These are phyloP conservation scores for Trametes cinnabarina DNA, from an alignment of 768 basidiomycete species.

Conservation along the genomic window DNA sequence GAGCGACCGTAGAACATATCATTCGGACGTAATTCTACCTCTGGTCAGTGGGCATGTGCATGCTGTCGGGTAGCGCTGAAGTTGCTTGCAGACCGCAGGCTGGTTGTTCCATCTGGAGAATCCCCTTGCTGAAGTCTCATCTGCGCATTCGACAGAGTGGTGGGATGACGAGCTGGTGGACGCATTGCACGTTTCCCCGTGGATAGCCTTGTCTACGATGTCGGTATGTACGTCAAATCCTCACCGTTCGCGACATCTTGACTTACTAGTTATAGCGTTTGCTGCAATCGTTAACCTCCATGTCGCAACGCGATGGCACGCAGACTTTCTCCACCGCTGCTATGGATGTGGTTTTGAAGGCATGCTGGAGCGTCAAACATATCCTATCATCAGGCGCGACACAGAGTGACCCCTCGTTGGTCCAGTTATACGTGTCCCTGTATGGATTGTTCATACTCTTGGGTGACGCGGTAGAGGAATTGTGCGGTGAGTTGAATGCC, in stretches of 20 bases:
- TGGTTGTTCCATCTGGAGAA: constrained; percentile 49
- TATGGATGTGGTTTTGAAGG: constrained; percentile 4
- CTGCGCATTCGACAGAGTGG: constrained; percentile 1
- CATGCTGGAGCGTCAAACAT: constrained; percentile 9
- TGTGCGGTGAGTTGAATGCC: constrained; percentile 8
- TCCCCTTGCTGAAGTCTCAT: neutral
- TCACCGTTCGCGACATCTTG: too few species aligned
- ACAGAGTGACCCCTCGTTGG: neutral
- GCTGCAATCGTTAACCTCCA: neutral
- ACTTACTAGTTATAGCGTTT: neutral
- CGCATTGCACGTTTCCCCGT: constrained; percentile 2
- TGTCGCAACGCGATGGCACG: too few species aligned
- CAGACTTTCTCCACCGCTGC: too few species aligned
- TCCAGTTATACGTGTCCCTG: neutral
- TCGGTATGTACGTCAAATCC: neutral
- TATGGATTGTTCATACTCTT: constrained; percentile 16
- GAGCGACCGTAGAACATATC: constrained; percentile 49
- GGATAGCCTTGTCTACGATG: constrained; percentile 17
- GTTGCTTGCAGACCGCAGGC: constrained; percentile 41
- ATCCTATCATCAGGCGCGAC: neutral
- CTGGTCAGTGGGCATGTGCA: neutral
- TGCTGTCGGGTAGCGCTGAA: neutral
- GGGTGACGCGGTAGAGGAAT: neutral
- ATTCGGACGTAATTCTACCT: constrained; percentile 48
- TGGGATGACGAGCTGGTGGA: constrained; percentile 19